These are phyloP conservation scores for Calophaca sinica DNA, from an alignment of 306 rosid species.

Conservation along the genomic window DNA sequence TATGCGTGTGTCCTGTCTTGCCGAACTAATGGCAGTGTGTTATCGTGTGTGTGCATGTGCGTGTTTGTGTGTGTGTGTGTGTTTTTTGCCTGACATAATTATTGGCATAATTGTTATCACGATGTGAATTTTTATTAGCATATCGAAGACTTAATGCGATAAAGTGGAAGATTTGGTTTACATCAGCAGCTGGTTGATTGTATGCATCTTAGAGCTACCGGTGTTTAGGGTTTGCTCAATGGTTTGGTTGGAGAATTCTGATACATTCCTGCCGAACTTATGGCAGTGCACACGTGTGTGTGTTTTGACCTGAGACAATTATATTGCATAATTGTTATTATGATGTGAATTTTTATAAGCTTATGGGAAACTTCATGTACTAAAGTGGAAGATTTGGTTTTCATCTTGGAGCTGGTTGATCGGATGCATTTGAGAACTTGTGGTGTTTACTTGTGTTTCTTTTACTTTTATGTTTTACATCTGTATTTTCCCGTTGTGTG, in stretches of 20 bases:
- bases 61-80: too few relatives aligned
- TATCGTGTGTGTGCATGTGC: too few relatives aligned
- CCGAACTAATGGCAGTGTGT: too few relatives aligned
- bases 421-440: constrained; percentile 9
- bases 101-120: background rate
- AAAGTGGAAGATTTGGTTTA: background rate
- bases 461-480: constrained; percentile 3
- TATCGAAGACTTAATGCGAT: background rate
- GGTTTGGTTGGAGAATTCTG: constrained; percentile 30
- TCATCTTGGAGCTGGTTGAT: background rate
- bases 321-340: background rate
- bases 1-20: too few relatives aligned
- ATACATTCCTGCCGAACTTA: background rate
- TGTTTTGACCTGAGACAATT: background rate
- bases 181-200: background rate
- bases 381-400: constrained; percentile 35
- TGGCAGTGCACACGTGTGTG: constrained; percentile 12
- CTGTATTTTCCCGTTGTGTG: constrained; percentile 14
- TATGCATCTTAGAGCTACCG: constrained; percentile 1
- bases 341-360: constrained; percentile 5
- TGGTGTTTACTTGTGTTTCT: constrained; percentile 26
- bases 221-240: constrained; percentile 20
- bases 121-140: constrained; percentile 3
- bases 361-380: constrained; percentile 23
- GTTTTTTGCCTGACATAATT: background rate